Conservation (phyloP, 2,329 filamentous ascomycete species). For the Penicillium sclerotiorum region DNA sequence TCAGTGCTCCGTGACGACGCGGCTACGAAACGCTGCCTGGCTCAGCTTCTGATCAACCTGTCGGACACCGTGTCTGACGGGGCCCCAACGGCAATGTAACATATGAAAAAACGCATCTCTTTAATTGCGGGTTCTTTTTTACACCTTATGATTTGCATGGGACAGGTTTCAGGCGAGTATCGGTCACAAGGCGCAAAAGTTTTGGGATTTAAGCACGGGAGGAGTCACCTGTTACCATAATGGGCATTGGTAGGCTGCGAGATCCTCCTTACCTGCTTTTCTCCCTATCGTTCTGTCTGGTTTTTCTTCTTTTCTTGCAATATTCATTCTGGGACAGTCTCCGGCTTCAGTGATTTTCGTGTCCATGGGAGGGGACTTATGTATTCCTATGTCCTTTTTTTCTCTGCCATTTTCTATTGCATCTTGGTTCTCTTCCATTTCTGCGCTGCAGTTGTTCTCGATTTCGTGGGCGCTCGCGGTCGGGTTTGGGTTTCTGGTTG, state of each 20-base stretch:
- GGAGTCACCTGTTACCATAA: conserved; percentile 13
- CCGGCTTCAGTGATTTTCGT: conserved; percentile 27
- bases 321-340: conserved; percentile 24
- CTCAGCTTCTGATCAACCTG: conserved; percentile 95
- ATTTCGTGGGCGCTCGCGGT: conserved; percentile 33
- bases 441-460: conserved; percentile 12
- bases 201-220: conserved; percentile 26
- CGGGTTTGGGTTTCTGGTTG: conserved; percentile 38
- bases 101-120: conserved; percentile 35
- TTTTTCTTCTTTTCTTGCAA: conserved; percentile 19
- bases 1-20: conserved; percentile 95
- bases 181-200: conserved; percentile 43
- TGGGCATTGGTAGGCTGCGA: background rate
- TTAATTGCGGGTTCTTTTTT: conserved; percentile 35
- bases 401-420: conserved; percentile 17
- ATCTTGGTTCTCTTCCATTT: conserved; percentile 13
- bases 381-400: conserved; percentile 29
- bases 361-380: conserved; percentile 26
- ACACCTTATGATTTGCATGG: conserved; percentile 46
- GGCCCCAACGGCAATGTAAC: conserved; percentile 44
- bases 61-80: conserved; percentile 78
- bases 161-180: conserved; percentile 44
- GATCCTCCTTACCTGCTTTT: conserved; percentile 15
- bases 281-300: conserved; percentile 22
- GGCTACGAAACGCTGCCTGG: conserved; percentile 93